Base-by-base conservation (phyloP, 441 rosid genomes). In the Flueggea neowawraea region DNA sequence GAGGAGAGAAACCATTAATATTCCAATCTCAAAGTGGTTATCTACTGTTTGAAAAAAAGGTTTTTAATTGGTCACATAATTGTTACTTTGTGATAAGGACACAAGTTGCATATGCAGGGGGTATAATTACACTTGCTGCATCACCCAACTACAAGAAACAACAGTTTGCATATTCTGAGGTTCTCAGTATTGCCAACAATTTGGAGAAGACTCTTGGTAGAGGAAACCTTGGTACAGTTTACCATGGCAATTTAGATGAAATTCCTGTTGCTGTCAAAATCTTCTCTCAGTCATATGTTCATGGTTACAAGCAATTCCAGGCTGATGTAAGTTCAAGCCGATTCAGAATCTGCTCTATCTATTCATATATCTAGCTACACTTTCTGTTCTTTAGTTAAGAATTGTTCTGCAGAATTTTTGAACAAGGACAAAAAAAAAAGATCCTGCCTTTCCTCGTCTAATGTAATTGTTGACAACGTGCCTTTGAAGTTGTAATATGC, bases 191-290 rank as follows among this genome's bases (percentile, higher is more conserved):
- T 8, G 74, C 80, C 4, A 72, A 68, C 57, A 78, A 76, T 55
- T 78, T 82, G 2, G 52, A 58, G 32, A 69, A 12, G 6, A 50
- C 65, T 54, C 55, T 78, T 13, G 83, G 86, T 0, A 57, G 70
- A 53, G 80, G 80, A 62, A 76, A 73, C 44, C 76, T 74, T 41
- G 80, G 81, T 62, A 67, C 65, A 9, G 86, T 72, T 33, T 76
- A 67, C 57, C 73, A 69, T 51, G 79, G 79, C 49, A 36, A 3
- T 31, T 28, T 79, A 4, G 57, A 78, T 45, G 64, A 57, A 17
- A 45, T 68, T 11, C 63, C 55, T 55, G 79, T 79, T 12, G 87
- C 82, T 14, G 73, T 79, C 12, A 82, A 82, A 60, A 66, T 82
- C 60, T 66, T 79, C 9, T 73, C 79, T 50, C 55, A 58, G 6